phyloP scores from a whole-genome alignment of 2,329 filamentous ascomycete genomes.

The Curvularia spicifera region DNA sequence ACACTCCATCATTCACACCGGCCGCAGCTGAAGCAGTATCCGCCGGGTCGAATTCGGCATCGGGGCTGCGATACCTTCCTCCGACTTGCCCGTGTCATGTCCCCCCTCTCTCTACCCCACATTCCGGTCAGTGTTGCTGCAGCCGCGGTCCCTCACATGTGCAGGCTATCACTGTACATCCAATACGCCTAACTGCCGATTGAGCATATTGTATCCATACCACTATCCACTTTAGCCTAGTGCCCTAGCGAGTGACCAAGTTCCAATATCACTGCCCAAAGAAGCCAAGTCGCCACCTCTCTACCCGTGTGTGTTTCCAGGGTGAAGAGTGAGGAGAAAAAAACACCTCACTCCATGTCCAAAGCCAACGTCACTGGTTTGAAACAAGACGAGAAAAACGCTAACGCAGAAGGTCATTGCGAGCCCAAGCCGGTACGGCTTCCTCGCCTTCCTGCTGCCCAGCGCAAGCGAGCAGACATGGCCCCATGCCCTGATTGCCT shows the following conservation, averaged over 20 bases:
- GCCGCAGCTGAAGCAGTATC: background rate
- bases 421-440: background rate
- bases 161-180: background rate
- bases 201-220: background rate
- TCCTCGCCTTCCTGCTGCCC: constrained; percentile 6
- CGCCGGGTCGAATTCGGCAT: background rate
- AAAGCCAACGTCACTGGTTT: background rate
- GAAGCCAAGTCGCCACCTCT: background rate
- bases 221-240: background rate
- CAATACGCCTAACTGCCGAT: background rate
- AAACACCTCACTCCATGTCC: background rate
- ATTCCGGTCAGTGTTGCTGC: background rate
- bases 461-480: constrained; percentile 9
- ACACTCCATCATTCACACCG: background rate
- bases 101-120: background rate
- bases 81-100: background rate
- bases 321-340: background rate
- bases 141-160: background rate
- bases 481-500: background rate
- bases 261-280: background rate
- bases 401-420: constrained; percentile 1
- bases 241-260: background rate
- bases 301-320: background rate
- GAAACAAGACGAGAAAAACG: background rate
- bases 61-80: background rate